A percentile compares a stretch with the other conserved stretches of the same genome.
These are phyloP conservation scores for Pezicula carpinea DNA, from an alignment of 2,329 filamentous ascomycete species.

Conservation along the genomic window DNA sequence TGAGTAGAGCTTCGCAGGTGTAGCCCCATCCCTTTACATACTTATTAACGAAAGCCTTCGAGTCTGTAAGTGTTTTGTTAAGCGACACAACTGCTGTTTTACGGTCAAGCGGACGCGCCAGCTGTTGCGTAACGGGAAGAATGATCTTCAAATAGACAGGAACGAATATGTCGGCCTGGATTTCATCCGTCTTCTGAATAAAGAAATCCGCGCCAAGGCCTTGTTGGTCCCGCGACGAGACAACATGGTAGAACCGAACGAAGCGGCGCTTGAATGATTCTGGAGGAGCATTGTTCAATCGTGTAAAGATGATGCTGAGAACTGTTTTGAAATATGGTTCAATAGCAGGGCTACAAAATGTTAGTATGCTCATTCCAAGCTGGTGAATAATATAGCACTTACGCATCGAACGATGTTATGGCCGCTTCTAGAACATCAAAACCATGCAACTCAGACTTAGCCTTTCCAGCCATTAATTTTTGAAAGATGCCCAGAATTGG, in stretches of 20 bases:
- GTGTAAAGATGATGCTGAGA: constrained; percentile 74
- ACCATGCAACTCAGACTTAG: constrained; percentile 68
- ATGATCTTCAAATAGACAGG: constrained; percentile 84
- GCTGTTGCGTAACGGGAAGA: constrained; percentile 81
- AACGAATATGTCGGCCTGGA: constrained; percentile 77
- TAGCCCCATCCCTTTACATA: constrained; percentile 89
- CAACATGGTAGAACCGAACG: constrained; percentile 89
- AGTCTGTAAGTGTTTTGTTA: constrained; percentile 87
- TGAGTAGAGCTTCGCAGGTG: constrained; percentile 84
- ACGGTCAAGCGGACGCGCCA: constrained; percentile 81
- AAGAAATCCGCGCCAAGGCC: constrained; percentile 93
- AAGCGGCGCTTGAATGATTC: constrained; percentile 85
- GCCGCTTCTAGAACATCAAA: constrained; percentile 88
- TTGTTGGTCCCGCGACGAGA: constrained; percentile 65
- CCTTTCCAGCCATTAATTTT: constrained; percentile 64
- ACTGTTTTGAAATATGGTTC: constrained; percentile 55
- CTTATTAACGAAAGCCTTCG: constrained; percentile 72
- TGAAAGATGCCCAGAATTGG: constrained; percentile 95
- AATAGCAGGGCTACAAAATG: constrained; percentile 48
- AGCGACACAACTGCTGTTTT: constrained; percentile 92
- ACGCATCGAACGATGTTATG: constrained; percentile 66
- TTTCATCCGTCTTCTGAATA: constrained; percentile 73
- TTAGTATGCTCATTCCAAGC: constrained; percentile 20
- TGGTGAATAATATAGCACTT: constrained; percentile 33
- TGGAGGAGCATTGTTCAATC: constrained; percentile 55